Base-by-base conservation (phyloP, 371 early-diverging fungal species). In the Mortierella polycephala region DNA sequence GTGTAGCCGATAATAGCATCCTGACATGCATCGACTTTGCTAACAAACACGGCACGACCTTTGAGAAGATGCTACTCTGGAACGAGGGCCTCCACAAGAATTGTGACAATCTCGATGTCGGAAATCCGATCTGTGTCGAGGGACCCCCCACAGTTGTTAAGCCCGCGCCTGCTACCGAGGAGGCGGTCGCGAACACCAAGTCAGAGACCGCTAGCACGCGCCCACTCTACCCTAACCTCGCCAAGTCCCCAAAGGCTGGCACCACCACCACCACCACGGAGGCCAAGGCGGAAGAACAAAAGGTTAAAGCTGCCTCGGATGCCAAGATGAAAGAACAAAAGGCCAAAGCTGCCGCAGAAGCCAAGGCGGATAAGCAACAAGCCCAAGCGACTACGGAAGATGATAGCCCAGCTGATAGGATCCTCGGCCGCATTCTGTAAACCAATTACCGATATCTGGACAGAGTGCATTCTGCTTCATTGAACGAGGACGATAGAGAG, bases 71-170 rank as follows among this genome's bases (percentile, higher is more conserved):
- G 23, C 37, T 45, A 20, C 40, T 6, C 18, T 64, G 59, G 59
- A 71, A 71, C 61, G 45, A 11, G 10, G 65, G 51, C 37, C 61
- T 71, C 10, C 71, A 56, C 50, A 50, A 20, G n/a, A 60, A 64
- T 37, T 71, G 71, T 37, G 53, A 21, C 42, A 71, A 64, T 40
- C 61, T 71, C 6, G 65, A 60, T 14, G 21, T 45, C 2, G 57
- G 18, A 23, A 64, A 64, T 16, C 13, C 46, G 1, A 71, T 71
- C 14, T 71, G 71, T 46, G 44, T 71, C 44, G 10, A 37, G 18
- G 65, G 60, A 7, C 71, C 46, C 46, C 30, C 30, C 4, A 30
- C 70, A 12, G 39, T 1, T 40, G 54, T 8, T 10, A 23, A 0
- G 9, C 45, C 59, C 18, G n/a, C 39, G 18, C 10, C 40, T 39